Evolutionary conservation across 2,329 filamentous ascomycete genomes (phyloP).

Genomic region (Paecilomyces variotii): DNA sequence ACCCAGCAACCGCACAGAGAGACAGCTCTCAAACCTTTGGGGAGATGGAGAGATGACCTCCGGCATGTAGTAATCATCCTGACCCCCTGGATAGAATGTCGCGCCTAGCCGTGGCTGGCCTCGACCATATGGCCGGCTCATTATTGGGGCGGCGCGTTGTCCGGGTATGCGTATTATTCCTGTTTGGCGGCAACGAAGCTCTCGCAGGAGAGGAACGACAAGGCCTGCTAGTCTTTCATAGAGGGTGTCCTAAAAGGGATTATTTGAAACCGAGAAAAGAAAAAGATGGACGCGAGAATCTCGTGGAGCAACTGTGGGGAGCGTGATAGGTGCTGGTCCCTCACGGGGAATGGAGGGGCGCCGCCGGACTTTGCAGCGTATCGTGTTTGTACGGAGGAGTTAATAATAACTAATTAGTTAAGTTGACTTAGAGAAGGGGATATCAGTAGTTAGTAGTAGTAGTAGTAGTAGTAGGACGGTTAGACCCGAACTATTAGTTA

Average conservation of each 20-base stretch:
- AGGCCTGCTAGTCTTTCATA: background rate
- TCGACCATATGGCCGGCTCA: conserved; percentile 31
- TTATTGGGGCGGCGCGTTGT: conserved; percentile 12
- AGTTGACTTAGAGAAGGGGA: too few species aligned
- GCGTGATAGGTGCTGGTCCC: background rate
- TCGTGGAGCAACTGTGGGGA: background rate
- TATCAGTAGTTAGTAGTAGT: too few species aligned
- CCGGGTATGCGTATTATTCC: conserved; percentile 5
- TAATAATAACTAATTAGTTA: too few species aligned
- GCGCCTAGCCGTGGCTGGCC: conserved; percentile 44
- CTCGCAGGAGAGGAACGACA: background rate
- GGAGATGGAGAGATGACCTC: conserved; percentile 63
- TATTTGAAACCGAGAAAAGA: background rate
- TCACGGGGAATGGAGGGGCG: background rate
- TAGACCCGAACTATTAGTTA: background rate
- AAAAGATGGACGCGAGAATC: background rate
- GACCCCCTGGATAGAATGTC: conserved; percentile 60
- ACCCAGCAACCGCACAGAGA: conserved; percentile 8
- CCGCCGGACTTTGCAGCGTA: background rate
- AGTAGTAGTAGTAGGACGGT: too few species aligned
- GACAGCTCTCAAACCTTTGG: conserved; percentile 49
- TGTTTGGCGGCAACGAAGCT: conserved; percentile 1
- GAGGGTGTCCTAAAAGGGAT: background rate
- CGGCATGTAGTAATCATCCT: conserved; percentile 62
- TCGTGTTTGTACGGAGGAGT: background rate